Evolutionary conservation across 805 yeast genomes (phyloP), one percentile per base, ranked within the genome.

Genomic region (Kodamaea jinghongensis): DNA sequence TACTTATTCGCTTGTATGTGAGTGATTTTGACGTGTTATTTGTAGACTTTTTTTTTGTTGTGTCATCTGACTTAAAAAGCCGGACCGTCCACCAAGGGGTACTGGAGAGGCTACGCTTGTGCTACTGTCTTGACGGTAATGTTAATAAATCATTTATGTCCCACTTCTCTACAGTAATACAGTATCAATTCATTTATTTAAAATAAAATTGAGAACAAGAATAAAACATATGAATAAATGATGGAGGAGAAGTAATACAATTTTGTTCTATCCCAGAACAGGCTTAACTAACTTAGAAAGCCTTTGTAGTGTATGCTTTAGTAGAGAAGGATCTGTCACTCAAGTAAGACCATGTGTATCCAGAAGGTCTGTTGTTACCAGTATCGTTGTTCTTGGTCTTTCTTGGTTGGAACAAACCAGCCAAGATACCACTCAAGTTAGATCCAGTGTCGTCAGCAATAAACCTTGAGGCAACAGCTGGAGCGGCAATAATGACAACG

Each of bases 401-500:
- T 71, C 88, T 85, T 66, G 96, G 97, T 71, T 91, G 99, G 74
- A 91, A 76, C 47, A 91, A 64, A 61, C 96, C 96, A 26, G 70
- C 56, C 52, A 71, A 65, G 17, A 66, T 62, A 53, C 74, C 73
- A 36, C 61, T 63, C 35, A 70, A 47, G 36, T 56, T 52, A 23
- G 55, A 34, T 36, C 65, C 65, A 42, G 68, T 49, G 49, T 70
- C 58, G 48, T 48, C 51, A 6, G 81, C 71, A 39, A 75, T 44
- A 35, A 74, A 68, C 39, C 76, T 67, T 34, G 87, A 78, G 17
- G 91, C 98, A 48, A 78, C 83, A 26, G 96, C 96, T 49, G 99
- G 99, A 32, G 93, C 97, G 48, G 81, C 83, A 58, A 93, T 81
- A 63, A 91, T 66, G 34, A 76, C 83, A 49, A 81, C 78, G 54